Conservation (phyloP, 1,139 yeast genomes). For the Hanseniaspora sp. region DNA sequence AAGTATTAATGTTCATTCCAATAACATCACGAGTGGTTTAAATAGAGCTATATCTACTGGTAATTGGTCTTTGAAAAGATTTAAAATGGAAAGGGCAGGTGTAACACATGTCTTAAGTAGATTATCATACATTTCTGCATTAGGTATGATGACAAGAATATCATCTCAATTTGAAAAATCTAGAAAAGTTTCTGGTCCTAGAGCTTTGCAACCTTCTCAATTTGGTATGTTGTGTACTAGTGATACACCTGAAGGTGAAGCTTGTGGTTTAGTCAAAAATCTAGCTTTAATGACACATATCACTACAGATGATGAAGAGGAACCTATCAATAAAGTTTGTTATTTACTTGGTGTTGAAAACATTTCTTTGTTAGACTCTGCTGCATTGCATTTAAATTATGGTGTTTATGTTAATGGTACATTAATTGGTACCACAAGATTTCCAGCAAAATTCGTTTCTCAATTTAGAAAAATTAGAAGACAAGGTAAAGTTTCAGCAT, state of each 20-base stretch:
- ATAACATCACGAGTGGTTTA: slow-evolving; percentile 85
- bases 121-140: slow-evolving; percentile 81
- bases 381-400: slow-evolving; percentile 68
- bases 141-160: slow-evolving; percentile 99
- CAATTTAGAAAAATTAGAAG: slow-evolving; percentile 75
- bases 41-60: slow-evolving; percentile 97
- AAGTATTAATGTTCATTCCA: slow-evolving; percentile 80
- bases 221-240: slow-evolving; percentile 98
- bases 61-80: slow-evolving; percentile 95
- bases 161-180: slow-evolving; percentile 97
- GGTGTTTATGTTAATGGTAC: slow-evolving; percentile 93
- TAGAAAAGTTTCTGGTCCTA: slow-evolving; percentile 95
- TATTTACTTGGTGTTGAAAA: slow-evolving; percentile 82
- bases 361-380: slow-evolving; percentile 68
- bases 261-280: slow-evolving; percentile 96
- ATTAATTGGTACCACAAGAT: slow-evolving; percentile 75
- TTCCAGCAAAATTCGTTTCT: slow-evolving; percentile 67
- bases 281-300: slow-evolving; percentile 97
- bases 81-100: slow-evolving; percentile 99
- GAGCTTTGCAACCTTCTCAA: slow-evolving; percentile 98
- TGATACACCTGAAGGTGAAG: slow-evolving; percentile 99
- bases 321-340: slow-evolving; percentile 68
- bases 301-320: slow-evolving; percentile 95
- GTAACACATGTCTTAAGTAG: slow-evolving; percentile 93
- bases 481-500: slow-evolving; percentile 75